Evolutionary conservation across 768 basidiomycete species (phyloP).

Genomic region (Pholiota microspora): DNA sequence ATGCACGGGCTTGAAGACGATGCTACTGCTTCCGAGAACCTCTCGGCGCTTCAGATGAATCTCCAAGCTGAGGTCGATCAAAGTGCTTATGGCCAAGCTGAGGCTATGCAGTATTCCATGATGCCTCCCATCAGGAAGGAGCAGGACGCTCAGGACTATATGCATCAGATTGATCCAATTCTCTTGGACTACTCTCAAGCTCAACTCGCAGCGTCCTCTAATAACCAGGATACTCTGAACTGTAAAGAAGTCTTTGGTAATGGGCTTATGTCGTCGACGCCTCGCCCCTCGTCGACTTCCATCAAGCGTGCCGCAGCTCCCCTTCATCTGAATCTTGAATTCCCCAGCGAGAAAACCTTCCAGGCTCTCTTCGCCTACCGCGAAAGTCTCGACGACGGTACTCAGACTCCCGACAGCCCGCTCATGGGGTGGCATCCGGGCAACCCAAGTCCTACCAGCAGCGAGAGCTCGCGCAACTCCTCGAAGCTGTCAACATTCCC

Average conservation of each 20-base stretch:
- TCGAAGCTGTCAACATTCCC: slow-evolving; percentile 24
- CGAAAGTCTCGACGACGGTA: slow-evolving; percentile 21
- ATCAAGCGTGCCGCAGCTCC: slow-evolving; percentile 28
- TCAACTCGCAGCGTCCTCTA: not conserved
- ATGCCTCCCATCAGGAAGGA: slow-evolving; percentile 11
- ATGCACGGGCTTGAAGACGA: slow-evolving; percentile 16
- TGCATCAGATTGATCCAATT: slow-evolving; percentile 26
- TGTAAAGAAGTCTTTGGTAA: not conserved
- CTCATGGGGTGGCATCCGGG: slow-evolving; percentile 17
- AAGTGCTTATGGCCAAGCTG: not conserved
- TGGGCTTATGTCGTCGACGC: slow-evolving; percentile 7
- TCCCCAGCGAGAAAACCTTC: slow-evolving; percentile 24
- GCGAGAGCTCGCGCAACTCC: slow-evolving; percentile 21
- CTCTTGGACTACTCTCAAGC: slow-evolving; percentile 20
- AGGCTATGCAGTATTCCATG: slow-evolving; percentile 18
- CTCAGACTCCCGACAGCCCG: slow-evolving; percentile 26
- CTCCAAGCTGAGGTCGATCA: not conserved
- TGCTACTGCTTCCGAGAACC: slow-evolving; percentile 7
- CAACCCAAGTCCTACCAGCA: slow-evolving; percentile 24
- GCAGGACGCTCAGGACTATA: slow-evolving; percentile 13
- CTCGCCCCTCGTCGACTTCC: slow-evolving; percentile 14
- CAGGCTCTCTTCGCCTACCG: slow-evolving; percentile 27
- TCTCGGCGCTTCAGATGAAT: slow-evolving; percentile 5
- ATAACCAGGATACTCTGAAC: not conserved
- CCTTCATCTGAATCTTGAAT: slow-evolving; percentile 26